These are phyloP conservation scores for Kwoniella heveanensis DNA, from an alignment of 768 basidiomycete species.

Conservation along the genomic window DNA sequence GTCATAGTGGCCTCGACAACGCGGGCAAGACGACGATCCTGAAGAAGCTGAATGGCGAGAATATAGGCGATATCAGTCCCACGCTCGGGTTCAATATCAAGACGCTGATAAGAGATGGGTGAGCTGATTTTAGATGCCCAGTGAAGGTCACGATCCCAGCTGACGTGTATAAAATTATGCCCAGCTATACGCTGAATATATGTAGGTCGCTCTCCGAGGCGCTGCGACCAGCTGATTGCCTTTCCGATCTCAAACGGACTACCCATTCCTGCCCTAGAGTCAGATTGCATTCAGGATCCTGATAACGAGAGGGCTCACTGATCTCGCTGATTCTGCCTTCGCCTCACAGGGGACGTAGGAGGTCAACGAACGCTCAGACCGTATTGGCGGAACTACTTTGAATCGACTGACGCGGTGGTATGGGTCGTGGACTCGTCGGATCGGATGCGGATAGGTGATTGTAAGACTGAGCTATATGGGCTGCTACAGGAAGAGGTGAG, in stretches of 20 bases:
- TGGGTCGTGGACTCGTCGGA: conserved; percentile 99
- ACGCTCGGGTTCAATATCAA: conserved; percentile 99
- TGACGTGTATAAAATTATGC: conserved; percentile 61
- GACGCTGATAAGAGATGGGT: conserved; percentile 90
- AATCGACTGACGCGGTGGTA: conserved; percentile 94
- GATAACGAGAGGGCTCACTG: no score
- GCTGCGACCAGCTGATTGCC: no score
- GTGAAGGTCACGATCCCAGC: not conserved
- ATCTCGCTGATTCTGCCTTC: no score
- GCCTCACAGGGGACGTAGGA: conserved; percentile 99
- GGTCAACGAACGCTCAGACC: conserved; percentile 93
- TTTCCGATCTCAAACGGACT: no score
- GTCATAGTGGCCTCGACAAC: conserved; percentile 97
- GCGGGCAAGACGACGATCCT: conserved; percentile 98
- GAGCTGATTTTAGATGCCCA: conserved; percentile 61
- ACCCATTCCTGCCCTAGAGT: no score
- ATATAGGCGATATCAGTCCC: conserved; percentile 82
- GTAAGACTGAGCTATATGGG: conserved; percentile 79
- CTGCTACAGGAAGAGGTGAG: conserved; percentile 90
- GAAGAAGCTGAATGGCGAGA: conserved; percentile 90
- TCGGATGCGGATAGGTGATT: conserved; percentile 84
- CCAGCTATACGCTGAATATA: conserved; percentile 79
- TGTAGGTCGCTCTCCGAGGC: conserved; percentile 62
- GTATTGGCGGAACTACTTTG: conserved; percentile 99
- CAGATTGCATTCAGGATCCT: no score